Base-by-base conservation (phyloP, 257 asterid genomes). In the Forsythia suspensa region DNA sequence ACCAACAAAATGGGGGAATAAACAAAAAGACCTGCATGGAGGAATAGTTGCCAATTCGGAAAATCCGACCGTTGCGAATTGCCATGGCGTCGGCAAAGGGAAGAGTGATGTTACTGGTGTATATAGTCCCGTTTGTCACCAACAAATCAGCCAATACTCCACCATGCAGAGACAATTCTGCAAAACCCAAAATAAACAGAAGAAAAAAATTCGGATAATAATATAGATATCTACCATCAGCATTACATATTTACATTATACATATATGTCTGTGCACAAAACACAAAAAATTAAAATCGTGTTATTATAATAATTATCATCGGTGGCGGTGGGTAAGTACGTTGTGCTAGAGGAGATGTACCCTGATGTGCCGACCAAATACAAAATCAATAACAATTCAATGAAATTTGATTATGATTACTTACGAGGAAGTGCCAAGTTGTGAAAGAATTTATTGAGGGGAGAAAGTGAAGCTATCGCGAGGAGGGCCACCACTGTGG, bases 51-150 rank as follows among this genome's bases (percentile, higher is more conserved):
- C 96, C 97, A 55, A 91, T 55, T 36, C 92, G 87, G 34, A 94
- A 79, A 85, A 94, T 81, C 66, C 94, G 93, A 5, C 91, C 92
- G 57, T 82, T 79, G 72, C 84, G 87, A 82, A 94, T 78, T 74
- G 97, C 98, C 91, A 94, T 92, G 21, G 97, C 90, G 71, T 92
- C 92, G 55, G 89, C 96, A 80, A 90, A 88, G 29, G 91, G 96
- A 38, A 84, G 84, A 77, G 89, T 80, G n/a, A 69, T 86, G 78
- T 92, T 91, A 81, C 92, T 84, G 84, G 98, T 94, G 89, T 87
- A 92, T 68, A 94, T 91, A 20, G 92, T 88, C 81, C 92, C 98
- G 81, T 94, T 92, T 0, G 72, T 81, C 80, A 94, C 90, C 84
- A 94, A 40, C 82, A 92, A 87, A 81, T 92, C 97, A 68, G 96